Percentiles rank a stretch among this genome's conserved stretches.
Evolutionary conservation across 2,329 filamentous ascomycete species (phyloP).

Genomic region (Scedosporium aurantiacum): DNA sequence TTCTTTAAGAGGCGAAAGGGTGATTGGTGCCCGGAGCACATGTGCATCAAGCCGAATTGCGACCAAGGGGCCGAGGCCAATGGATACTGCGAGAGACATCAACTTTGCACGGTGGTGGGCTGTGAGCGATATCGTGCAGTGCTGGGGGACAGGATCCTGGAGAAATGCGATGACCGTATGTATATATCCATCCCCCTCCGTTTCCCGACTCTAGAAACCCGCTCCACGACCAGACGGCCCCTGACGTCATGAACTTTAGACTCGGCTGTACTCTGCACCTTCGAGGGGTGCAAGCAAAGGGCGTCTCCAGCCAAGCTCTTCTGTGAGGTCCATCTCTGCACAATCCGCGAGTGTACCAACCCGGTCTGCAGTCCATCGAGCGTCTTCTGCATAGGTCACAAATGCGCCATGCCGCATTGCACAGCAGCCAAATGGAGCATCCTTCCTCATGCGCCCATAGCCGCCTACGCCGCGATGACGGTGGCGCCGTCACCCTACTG

Average conservation of each 20-base stretch:
- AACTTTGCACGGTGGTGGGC: slow-evolving; percentile 4
- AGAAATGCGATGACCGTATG: slow-evolving; percentile 6
- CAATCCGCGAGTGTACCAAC: neutral
- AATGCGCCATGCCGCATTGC: slow-evolving; percentile 7
- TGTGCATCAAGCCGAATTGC: slow-evolving; percentile 7
- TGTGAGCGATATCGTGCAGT: slow-evolving; percentile 2
- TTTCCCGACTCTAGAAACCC: neutral
- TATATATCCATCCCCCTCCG: neutral
- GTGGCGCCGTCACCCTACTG: neutral
- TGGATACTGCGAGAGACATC: slow-evolving; percentile 5
- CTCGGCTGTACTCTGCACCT: slow-evolving; percentile 2
- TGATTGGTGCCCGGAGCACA: slow-evolving; percentile 8
- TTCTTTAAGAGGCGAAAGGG: slow-evolving; percentile 5
- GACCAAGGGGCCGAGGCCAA: neutral
- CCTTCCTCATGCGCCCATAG: neutral
- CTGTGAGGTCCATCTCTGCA: slow-evolving; percentile 3
- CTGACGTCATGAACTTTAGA: neutral
- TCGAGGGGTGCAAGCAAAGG: slow-evolving; percentile 3
- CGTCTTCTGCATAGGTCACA: slow-evolving; percentile 4
- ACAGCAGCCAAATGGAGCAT: neutral
- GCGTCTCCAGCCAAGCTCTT: neutral
- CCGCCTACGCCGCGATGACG: neutral
- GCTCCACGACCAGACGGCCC: neutral
- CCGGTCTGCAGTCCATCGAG: neutral
- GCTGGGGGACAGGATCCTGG: neutral